Conservation (phyloP, 768 basidiomycete genomes). For the Termitomyces sp. region DNA sequence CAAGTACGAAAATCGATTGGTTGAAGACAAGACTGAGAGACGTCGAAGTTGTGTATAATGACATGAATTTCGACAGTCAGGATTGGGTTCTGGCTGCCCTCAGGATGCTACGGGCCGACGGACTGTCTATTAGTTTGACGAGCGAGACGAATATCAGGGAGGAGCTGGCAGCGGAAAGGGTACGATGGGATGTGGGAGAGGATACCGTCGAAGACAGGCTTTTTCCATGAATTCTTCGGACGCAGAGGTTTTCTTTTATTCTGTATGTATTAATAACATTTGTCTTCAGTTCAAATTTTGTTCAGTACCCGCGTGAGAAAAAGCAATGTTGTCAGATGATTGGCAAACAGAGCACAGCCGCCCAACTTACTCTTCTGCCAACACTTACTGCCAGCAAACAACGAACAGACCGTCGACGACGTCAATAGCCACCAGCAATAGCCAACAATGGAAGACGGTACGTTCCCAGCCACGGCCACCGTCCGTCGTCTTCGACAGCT, state of each 20-base stretch:
- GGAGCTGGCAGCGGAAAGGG: conserved; percentile 13
- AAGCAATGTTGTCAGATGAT: neutral
- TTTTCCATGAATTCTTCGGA: conserved; percentile 2
- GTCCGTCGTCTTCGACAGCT: conserved; percentile 33
- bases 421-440: conserved; percentile 6
- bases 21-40: conserved; percentile 14
- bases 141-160: conserved; percentile 11
- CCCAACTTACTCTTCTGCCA: neutral
- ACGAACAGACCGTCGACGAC: conserved; percentile 1
- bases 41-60: conserved; percentile 15
- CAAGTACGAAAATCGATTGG: conserved; percentile 15
- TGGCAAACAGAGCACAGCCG: conserved; percentile 4
- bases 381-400: conserved; percentile 9
- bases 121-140: conserved; percentile 11
- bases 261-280: neutral
- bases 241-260: neutral
- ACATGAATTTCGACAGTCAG: conserved; percentile 21
- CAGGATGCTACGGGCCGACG: conserved; percentile 17
- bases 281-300: neutral
- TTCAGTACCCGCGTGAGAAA: neutral
- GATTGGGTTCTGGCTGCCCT: conserved; percentile 21
- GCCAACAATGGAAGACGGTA: conserved; percentile 62
- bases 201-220: conserved; percentile 20
- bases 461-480: conserved; percentile 70
- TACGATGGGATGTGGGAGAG: conserved; percentile 20